Evolutionary conservation across 1,284 basidiomycete genomes (phyloP).

Genomic region (Clitocybe nebularis): DNA sequence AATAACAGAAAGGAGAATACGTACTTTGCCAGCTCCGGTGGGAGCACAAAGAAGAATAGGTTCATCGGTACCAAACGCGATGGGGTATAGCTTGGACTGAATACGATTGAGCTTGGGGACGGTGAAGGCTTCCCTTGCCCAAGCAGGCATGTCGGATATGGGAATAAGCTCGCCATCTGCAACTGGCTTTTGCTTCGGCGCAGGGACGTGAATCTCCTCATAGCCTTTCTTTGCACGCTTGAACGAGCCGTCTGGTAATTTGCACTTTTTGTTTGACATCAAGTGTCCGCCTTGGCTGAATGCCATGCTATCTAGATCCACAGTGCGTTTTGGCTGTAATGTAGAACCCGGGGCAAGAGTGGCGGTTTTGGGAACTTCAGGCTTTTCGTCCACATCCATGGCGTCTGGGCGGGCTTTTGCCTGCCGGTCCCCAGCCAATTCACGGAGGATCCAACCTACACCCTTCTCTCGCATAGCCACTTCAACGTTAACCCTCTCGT

Average conservation of each 20-base stretch:
- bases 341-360: conserved; percentile 88
- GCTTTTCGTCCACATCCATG: conserved; percentile 77
- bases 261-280: conserved; percentile 99
- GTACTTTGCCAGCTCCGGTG: conserved; percentile 96
- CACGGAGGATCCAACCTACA: conserved; percentile 92
- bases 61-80: conserved; percentile 94
- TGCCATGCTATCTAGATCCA: conserved; percentile 94
- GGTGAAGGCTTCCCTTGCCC: conserved; percentile 87
- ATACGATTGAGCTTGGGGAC: conserved; percentile 86
- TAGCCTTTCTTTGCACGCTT: conserved; percentile 96
- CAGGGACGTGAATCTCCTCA: conserved; percentile 97
- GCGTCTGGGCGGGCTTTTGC: conserved; percentile 51
- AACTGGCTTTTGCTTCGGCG: conserved; percentile 78
- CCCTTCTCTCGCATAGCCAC: conserved; percentile 99
- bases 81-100: conserved; percentile 91
- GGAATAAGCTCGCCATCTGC: conserved; percentile 73
- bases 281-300: conserved; percentile 95
- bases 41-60: conserved; percentile 96
- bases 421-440: conserved; percentile 77
- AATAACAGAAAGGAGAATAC: conserved; percentile 20
- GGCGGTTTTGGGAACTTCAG: conserved; percentile 77
- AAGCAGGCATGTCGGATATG: conserved; percentile 74
- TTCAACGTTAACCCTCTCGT: conserved; percentile 92
- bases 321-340: conserved; percentile 79
- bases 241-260: conserved; percentile 96